These are phyloP conservation scores for Margaritispora aquatica DNA, from an alignment of 495 filamentous ascomycete genomes.

Conservation along the genomic window DNA sequence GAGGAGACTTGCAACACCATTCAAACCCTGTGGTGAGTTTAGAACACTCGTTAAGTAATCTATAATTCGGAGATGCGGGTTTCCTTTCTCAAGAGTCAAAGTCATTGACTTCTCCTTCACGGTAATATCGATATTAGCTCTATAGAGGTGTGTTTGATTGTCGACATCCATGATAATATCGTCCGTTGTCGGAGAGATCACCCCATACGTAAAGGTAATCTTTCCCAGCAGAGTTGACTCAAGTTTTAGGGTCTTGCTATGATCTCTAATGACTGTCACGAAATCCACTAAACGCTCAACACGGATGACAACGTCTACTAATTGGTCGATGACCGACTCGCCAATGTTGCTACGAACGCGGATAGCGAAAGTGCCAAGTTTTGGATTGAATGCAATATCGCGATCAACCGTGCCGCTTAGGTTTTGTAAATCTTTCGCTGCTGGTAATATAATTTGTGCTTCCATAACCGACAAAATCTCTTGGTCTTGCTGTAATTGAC, in stretches of 20 bases:
- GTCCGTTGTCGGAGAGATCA: not conserved
- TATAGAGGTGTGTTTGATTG: constrained; percentile 14
- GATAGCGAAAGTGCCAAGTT: constrained; percentile 52
- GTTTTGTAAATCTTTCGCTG: constrained; percentile 35
- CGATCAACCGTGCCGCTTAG: constrained; percentile 47
- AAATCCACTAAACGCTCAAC: constrained; percentile 62
- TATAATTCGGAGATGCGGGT: constrained; percentile 70
- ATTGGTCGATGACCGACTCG: constrained; percentile 42
- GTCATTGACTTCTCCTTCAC: constrained; percentile 27
- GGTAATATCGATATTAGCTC: constrained; percentile 32
- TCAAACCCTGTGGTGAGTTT: constrained; percentile 51
- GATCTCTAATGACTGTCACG: constrained; percentile 51
- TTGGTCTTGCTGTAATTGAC: constrained; percentile 12
- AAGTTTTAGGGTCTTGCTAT: constrained; percentile 40
- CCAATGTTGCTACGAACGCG: constrained; percentile 52
- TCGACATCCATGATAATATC: constrained; percentile 9
- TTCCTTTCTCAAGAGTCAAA: constrained; percentile 53
- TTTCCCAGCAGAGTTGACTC: constrained; percentile 52
- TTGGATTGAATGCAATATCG: constrained; percentile 52
- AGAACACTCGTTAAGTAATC: constrained; percentile 56
- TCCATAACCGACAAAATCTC: constrained; percentile 28
- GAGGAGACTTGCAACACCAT: constrained; percentile 47
- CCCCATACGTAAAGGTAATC: constrained; percentile 56
- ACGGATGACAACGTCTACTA: constrained; percentile 49
- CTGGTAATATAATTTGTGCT: constrained; percentile 32